Evolutionary conservation across 23 red algal genomes (phyloP).

Genomic region (Gracilaria gracilis): DNA sequence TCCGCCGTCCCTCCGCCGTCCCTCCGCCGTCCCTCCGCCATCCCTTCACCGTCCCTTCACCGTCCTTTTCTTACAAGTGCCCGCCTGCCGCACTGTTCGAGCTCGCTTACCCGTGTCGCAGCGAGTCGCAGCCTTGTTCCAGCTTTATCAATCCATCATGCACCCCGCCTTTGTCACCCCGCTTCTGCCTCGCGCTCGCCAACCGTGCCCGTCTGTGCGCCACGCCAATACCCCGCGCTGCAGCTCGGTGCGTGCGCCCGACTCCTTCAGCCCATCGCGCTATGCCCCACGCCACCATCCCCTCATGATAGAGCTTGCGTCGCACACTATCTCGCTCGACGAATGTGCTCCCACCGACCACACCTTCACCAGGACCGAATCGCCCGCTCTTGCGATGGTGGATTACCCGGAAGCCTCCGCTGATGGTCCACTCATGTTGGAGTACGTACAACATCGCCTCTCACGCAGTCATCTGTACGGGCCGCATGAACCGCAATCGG

Average conservation of each 20-base stretch:
- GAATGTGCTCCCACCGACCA: slow-evolving; percentile 17
- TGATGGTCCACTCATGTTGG: slow-evolving; percentile 17
- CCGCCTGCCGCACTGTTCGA: too few species aligned
- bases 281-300: neutral
- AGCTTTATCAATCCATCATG: neutral
- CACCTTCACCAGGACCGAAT: slow-evolving; percentile 2
- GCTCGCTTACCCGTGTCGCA: neutral
- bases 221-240: neutral
- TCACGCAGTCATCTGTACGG: slow-evolving; percentile 12
- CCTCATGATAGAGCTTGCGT: slow-evolving; percentile 37
- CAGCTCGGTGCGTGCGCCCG: slow-evolving; percentile 25
- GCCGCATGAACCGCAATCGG: slow-evolving; percentile 9
- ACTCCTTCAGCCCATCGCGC: slow-evolving; percentile 34
- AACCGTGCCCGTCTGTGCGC: neutral
- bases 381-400: slow-evolving; percentile 22
- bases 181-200: neutral
- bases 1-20: too few species aligned
- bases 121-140: neutral
- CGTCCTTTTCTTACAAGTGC: too few species aligned
- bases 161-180: neutral
- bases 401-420: slow-evolving; percentile 42
- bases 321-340: slow-evolving; percentile 31
- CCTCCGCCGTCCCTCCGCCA: too few species aligned
- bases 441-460: slow-evolving; percentile 21
- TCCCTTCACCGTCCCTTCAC: too few species aligned